These are phyloP conservation scores for Kwoniella dejecticola DNA, from an alignment of 768 basidiomycete species.

Conservation along the genomic window DNA sequence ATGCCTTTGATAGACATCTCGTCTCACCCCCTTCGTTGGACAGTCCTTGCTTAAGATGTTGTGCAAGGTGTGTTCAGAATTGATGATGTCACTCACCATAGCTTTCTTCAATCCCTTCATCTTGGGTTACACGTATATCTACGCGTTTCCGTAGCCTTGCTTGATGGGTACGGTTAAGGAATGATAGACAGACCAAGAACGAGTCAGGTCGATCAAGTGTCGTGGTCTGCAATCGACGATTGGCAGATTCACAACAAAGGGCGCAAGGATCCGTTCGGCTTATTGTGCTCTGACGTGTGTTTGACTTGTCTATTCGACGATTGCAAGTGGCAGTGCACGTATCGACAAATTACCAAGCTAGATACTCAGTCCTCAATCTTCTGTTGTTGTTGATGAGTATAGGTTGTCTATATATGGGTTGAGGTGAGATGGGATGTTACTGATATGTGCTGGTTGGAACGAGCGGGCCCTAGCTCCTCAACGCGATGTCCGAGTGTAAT, in stretches of 20 bases:
- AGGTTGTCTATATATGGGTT: background rate
- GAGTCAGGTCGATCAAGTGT: no score
- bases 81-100: conserved; percentile 51
- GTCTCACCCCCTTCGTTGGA: background rate
- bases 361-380: no score
- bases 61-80: background rate
- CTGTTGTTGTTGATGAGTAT: background rate
- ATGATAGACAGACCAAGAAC: no score
- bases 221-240: background rate
- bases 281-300: no score
- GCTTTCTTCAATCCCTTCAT: conserved; percentile 59
- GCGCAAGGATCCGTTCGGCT: conserved; percentile 1
- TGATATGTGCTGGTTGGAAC: background rate
- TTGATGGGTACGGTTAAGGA: background rate
- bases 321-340: no score
- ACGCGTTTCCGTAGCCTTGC: background rate
- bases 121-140: background rate
- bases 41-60: no score
- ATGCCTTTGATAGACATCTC: no score
- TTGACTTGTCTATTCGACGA: no score
- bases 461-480: background rate
- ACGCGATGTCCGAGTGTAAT: background rate
- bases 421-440: background rate
- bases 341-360: no score
- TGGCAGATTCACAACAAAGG: background rate